Evolutionary conservation across 2,329 filamentous ascomycete species (phyloP), one percentile per base, ranked within the genome.

Genomic region (Cercospora citrullina): DNA sequence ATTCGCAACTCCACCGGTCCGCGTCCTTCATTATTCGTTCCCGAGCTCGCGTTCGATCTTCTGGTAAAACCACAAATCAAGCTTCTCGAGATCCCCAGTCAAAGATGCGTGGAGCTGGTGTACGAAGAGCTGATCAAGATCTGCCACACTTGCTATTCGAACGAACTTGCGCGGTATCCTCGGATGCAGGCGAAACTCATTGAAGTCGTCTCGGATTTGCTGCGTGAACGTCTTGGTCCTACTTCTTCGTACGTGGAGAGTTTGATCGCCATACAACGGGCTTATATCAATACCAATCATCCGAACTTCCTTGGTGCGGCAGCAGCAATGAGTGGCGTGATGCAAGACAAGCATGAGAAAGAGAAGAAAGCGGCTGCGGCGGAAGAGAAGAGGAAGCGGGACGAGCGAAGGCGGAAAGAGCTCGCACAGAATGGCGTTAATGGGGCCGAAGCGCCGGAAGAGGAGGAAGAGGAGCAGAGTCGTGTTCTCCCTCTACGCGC

Each of bases 111-210:
- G 61, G 95, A 99, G 81, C 87, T 99, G 64, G 95, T 99, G 2
- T 99, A 99, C 79, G 95, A 99, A 79, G 95, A 99, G 80, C 86
- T 99, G 55, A 99, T 99, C 83, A 99, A 99, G 82, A 98, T 99
- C 73, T 97, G 95, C 82, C 95, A 99, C 79, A 99, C 95, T 0
- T 99, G 95, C 81, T 95, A 95, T 70, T 97, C 93, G 2, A 96
- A 91, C 16, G 95, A 99, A 80, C 87, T 99, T 21, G 91, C 92
- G 63, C 87, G 95, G 71, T 99, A 94, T 79, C 95, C 95, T 12
- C 89, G 95, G 69, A 84, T 99, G 63, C 95, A 99, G 81, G 95
- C 90, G 63, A 98, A 98, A 82, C 89, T 99, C 53, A 99, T 99
- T 71, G 95, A 99, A 81, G 94, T 97, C 18, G 95, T 99, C 2